phyloP scores from a whole-genome alignment of 306 rosid species.

The Prinsepia uniflora region DNA sequence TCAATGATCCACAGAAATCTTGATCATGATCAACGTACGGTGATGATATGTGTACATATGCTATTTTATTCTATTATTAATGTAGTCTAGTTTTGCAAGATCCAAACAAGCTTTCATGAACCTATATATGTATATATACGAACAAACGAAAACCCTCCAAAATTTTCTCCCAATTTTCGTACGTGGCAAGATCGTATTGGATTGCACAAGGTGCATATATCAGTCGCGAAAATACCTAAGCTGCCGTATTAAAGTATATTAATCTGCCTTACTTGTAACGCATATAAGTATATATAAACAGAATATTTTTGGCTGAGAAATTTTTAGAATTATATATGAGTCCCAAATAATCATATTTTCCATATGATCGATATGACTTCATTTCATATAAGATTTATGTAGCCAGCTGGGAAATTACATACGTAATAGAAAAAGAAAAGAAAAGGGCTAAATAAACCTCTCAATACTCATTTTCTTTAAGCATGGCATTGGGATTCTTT shows the following conservation, averaged over 20 bases:
- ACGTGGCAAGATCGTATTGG: not conserved
- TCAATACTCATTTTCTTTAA: conserved; percentile 19
- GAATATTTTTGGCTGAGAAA: not conserved
- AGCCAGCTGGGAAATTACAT: conserved; percentile 6
- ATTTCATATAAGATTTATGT: not conserved
- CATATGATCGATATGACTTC: conserved; percentile 13
- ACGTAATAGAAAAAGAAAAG: not conserved
- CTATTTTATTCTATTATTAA: conserved; percentile 16
- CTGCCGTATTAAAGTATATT: no score
- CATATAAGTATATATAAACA: no score
- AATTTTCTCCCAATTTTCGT: not conserved
- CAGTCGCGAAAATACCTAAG: not conserved
- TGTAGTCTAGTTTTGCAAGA: not conserved
- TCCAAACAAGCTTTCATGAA: conserved; percentile 7
- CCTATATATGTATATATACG: not conserved
- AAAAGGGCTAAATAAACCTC: not conserved
- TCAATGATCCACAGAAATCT: not conserved
- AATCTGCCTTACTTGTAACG: no score
- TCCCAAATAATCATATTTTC: not conserved
- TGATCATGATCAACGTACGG: conserved; percentile 7
- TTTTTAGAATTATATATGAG: not conserved
- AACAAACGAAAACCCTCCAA: not conserved
- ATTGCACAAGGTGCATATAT: not conserved
- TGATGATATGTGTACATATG: not conserved
- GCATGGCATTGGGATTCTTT: conserved; percentile 16